Base-by-base conservation (phyloP, 345 rosid genomes). In the Citrus mangshanensis region DNA sequence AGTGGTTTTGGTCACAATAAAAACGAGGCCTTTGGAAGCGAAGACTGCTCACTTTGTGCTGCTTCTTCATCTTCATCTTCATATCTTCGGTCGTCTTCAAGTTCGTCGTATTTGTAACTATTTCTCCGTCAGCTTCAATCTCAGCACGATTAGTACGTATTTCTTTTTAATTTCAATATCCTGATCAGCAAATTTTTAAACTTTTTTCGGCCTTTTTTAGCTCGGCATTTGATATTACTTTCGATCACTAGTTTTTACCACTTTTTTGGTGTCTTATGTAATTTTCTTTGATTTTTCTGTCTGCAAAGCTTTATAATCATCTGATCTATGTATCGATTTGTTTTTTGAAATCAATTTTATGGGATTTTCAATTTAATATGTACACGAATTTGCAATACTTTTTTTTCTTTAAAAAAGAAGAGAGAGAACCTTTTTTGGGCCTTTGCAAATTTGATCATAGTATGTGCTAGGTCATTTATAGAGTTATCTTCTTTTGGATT, bases 21-120 rank as follows among this genome's bases (percentile, higher is more conserved):
- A 84, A 82, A 79, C 75, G 80, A 73, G 85, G 74, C 81, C 79
- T 40, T 73, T 73, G 83, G 76, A 73, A 81, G 79, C 70, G 76
- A 72, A 51, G 79, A 79, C 83, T 74, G 85, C 81, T 73, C 74
- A 38, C 38, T 13, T 65, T 73, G 79, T 58, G 24, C 70, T 58
- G 40, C 73, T 66, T 63, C 61, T 59, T 32, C 55, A 30, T 61
- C 38, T 42, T 42, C 51, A 13, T 46, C 51, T 46, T 46, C 51
- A 13, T 46, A 3, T 42, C 24, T 24, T 24, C 9, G 70, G 78
- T 69, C 65, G 38, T 58, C 70, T 0, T 71, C 64, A 21, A 40
- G 22, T 63, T 49, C 35, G 21, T 70, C n/a, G 28, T 38, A 14
- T 34, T 63, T 70, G 14, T 61, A 13, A 46, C 51, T 42, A 18